Evolutionary conservation across 306 rosid species (phyloP), one percentile per base, ranked within the genome.

Genomic region (Spatholobus suberectus): DNA sequence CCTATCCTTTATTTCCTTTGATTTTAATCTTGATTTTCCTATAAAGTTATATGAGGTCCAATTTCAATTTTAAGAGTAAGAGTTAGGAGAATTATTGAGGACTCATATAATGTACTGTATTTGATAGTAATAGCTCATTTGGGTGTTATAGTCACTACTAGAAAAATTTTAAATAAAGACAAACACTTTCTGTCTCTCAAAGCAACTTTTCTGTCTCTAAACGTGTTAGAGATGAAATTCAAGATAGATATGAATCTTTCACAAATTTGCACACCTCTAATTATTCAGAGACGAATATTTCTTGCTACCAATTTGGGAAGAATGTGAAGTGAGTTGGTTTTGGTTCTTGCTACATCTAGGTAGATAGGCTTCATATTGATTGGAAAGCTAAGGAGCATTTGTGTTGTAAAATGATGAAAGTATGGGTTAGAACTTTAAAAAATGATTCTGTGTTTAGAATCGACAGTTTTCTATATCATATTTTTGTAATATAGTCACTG

Each of bases 261-360:
- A n/a, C n/a, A n/a, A n/a, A n/a, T n/a, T n/a, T n/a, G n/a, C n/a
- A n/a, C n/a, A n/a, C n/a, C n/a, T n/a, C n/a, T n/a, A n/a, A n/a
- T n/a, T n/a, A n/a, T n/a, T n/a, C n/a, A n/a, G n/a, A n/a, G n/a
- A n/a, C n/a, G n/a, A n/a, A n/a, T n/a, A n/a, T n/a, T 85, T 97
- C 96, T 2, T 94, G 94, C 83, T 88, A 92, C 67, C 91, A 90
- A 81, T 94, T 89, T 83, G 98, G 96, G 84, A 90, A 94, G 94
- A 94, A 94, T 85, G 91, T 92, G 98, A 82, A 85, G 84, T 86
- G 94, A 73, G 93, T 96, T 82, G 97, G 98, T 80, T 94, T 92
- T 58, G 90, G 93, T 79, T 81, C 88, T 78, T 82, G 89, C 77
- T 87, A 72, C 77, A 75, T 91, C 70, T 97, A 94, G 97, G 97